phyloP scores from a whole-genome alignment of 306 rosid genomes.

The Acmispon strigosus region DNA sequence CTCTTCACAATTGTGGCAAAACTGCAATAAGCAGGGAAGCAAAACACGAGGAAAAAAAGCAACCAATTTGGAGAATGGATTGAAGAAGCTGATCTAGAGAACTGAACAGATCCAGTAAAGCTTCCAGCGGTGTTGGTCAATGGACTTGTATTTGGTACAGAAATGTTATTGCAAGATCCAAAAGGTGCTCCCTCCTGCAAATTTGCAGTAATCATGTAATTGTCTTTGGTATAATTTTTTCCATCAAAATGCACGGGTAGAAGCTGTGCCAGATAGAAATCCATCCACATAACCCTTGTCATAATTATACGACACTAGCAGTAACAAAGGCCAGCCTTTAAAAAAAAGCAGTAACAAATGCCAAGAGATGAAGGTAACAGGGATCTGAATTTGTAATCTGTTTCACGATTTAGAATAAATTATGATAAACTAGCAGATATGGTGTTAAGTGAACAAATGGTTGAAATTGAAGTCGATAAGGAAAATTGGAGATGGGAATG shows the following conservation, averaged over 20 bases:
- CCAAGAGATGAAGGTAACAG: not conserved
- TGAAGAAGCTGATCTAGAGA: conserved; percentile 52
- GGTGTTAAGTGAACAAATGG: not conserved
- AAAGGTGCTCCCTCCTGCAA: conserved; percentile 75
- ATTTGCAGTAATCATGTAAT: conserved; percentile 19
- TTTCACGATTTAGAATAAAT: not conserved
- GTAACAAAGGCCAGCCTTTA: not conserved
- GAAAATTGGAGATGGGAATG: not conserved
- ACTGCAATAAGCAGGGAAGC: conserved; percentile 36
- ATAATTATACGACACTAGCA: not conserved
- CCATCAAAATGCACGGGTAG: not conserved
- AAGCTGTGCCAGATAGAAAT: conserved; percentile 5
- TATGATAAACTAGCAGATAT: not conserved
- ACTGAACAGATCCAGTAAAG: conserved; percentile 87
- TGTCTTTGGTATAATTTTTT: not conserved
- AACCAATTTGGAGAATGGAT: conserved; percentile 29
- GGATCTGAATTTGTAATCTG: not conserved
- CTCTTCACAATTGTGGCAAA: conserved; percentile 27
- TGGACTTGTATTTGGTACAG: conserved; percentile 50
- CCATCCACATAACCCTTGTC: not conserved
- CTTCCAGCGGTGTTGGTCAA: conserved; percentile 54
- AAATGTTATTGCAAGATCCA: conserved; percentile 80
- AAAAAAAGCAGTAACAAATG: not conserved
- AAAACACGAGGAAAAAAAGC: conserved; percentile 32
- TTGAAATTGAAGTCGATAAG: not conserved